These are phyloP conservation scores for Entonaema liquescens DNA, from an alignment of 495 filamentous ascomycete species.

Conservation along the genomic window DNA sequence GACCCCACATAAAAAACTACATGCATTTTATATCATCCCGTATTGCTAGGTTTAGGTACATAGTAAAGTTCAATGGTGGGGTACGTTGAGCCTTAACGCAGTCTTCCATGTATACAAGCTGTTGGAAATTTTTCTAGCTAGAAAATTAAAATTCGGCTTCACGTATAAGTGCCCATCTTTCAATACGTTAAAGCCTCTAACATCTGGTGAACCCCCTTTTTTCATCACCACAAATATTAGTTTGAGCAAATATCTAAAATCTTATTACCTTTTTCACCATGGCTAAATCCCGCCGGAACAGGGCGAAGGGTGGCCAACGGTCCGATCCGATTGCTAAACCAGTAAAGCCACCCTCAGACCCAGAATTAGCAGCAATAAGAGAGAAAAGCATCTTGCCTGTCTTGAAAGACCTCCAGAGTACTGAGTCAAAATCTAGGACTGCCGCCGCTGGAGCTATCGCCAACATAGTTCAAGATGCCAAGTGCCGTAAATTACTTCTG, in stretches of 20 bases:
- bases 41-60: too few relatives aligned
- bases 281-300: constrained; percentile 56
- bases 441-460: constrained; percentile 62
- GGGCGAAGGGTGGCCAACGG: constrained; percentile 48
- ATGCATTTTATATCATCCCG: background rate
- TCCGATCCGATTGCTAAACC: constrained; percentile 59
- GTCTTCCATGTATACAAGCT: constrained; percentile 9
- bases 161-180: constrained; percentile 25
- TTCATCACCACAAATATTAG: background rate
- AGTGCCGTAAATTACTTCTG: constrained; percentile 65
- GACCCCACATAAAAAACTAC: constrained; percentile 25
- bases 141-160: constrained; percentile 27
- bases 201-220: background rate
- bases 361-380: constrained; percentile 63
- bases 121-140: constrained; percentile 36
- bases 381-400: constrained; percentile 66
- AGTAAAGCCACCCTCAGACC: constrained; percentile 62
- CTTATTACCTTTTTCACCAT: constrained; percentile 34
- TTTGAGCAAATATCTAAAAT: background rate
- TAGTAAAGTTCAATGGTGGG: constrained; percentile 23
- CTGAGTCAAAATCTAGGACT: constrained; percentile 61
- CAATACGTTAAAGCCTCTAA: constrained; percentile 10
- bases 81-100: constrained; percentile 25
- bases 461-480: constrained; percentile 66
- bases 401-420: constrained; percentile 62